Conservation (phyloP, 2,329 filamentous ascomycete species). For the Sporothrix pallida region DNA sequence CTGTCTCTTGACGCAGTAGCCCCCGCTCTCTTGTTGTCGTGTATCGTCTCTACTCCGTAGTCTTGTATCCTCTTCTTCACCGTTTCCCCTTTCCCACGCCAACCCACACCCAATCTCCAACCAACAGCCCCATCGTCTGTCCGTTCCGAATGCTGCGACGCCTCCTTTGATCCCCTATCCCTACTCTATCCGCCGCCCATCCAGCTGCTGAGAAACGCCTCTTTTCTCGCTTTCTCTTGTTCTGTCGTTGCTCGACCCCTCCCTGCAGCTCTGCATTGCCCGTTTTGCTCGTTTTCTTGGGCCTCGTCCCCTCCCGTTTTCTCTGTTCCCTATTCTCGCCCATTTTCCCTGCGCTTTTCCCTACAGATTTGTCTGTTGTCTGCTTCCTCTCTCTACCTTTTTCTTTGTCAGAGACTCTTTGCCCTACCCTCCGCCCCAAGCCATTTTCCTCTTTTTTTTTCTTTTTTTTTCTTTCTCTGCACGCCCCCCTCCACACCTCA, state of each 20-base stretch:
- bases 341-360: slow-evolving; percentile 11
- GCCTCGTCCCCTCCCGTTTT: slow-evolving; percentile 12
- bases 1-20: slow-evolving; percentile 35
- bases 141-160: slow-evolving; percentile 19
- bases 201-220: slow-evolving; percentile 23
- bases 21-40: slow-evolving; percentile 23
- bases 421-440: slow-evolving; percentile 18
- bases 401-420: not conserved
- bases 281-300: slow-evolving; percentile 9
- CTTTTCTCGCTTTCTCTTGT: slow-evolving; percentile 5
- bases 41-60: not conserved
- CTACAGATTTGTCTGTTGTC: not conserved
- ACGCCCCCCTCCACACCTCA: slow-evolving; percentile 21
- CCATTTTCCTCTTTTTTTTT: slow-evolving; percentile 22
- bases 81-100: slow-evolving; percentile 24
- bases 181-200: not conserved
- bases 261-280: slow-evolving; percentile 7
- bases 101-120: not conserved
- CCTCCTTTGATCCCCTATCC: slow-evolving; percentile 20
- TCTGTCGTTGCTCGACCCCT: not conserved
- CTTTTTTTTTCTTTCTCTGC: slow-evolving; percentile 23
- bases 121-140: slow-evolving; percentile 23
- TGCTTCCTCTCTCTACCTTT: not conserved
- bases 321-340: slow-evolving; percentile 4
- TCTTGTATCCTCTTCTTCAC: slow-evolving; percentile 16